These are phyloP conservation scores for Lablab purpureus DNA, from an alignment of 306 rosid genomes.

Conservation along the genomic window DNA sequence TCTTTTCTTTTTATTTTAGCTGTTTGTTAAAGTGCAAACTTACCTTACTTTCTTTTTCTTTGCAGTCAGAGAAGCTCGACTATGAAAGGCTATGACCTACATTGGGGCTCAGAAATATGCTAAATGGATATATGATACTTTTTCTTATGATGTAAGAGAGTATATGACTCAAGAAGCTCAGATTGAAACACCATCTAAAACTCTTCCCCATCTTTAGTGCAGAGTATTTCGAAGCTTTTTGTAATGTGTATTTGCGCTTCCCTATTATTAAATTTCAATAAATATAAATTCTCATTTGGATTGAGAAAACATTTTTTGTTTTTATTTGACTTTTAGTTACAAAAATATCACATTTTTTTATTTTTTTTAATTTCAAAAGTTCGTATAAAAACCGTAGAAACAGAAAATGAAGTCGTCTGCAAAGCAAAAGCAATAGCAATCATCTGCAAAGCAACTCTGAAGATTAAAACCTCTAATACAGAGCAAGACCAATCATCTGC, in stretches of 20 bases:
- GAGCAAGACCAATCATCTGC: conserved; percentile 17
- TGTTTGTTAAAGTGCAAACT: conserved; percentile 17
- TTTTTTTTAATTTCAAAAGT: neutral
- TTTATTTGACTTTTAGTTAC: neutral
- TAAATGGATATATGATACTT: conserved; percentile 1
- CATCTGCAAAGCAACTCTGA: neutral
- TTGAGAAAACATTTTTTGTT: neutral
- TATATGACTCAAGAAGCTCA: conserved; percentile 14
- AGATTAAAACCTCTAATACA: conserved; percentile 24
- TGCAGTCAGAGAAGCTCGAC: conserved; percentile 95
- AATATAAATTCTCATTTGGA: neutral
- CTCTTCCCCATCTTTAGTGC: conserved; percentile 8
- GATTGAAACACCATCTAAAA: conserved; percentile 27
- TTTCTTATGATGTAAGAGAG: conserved; percentile 8
- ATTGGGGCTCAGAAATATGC: conserved; percentile 20
- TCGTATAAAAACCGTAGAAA: neutral
- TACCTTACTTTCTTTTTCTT: conserved; percentile 13
- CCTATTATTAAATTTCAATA: neutral
- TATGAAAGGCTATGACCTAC: conserved; percentile 78
- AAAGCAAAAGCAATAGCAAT: too few species aligned
- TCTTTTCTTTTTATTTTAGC: conserved; percentile 12
- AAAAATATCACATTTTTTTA: neutral
- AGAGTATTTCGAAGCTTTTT: conserved; percentile 21
- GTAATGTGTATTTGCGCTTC: conserved; percentile 25
- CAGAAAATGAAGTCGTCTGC: neutral